Base-by-base conservation (phyloP, 2,329 filamentous ascomycete species). In the Alternaria gaisen region DNA sequence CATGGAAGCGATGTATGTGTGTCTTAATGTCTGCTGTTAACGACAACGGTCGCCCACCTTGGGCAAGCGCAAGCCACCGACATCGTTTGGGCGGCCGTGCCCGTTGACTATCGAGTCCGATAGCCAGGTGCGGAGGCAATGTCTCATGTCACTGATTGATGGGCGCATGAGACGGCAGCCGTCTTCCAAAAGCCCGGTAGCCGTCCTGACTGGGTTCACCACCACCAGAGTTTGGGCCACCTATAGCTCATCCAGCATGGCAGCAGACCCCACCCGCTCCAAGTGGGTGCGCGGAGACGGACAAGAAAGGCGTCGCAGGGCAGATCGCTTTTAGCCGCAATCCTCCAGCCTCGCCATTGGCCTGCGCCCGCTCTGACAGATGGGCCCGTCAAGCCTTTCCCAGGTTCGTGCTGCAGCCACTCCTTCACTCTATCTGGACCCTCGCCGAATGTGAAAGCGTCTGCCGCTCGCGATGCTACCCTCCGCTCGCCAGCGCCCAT, bases 121-220 rank as follows among this genome's bases (percentile, higher is more conserved):
- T 58, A 67, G 62, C 69, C 67, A 64, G 65, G 69, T 63, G 66
- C 62, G 56, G 57, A 67, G 60, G 61, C 36, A 57, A 30, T 56
- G 63, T 68, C 66, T 72, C 68, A 69, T 66, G 68, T 62, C 67
- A 63, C 59, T 64, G 70, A 62, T 56, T 42, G 62, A 55, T 60
- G 64, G 67, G 58, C 67, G 67, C 70, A 71, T 71, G 68, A 64
- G 60, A 66, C 68, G 65, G 54, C 53, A 62, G 64, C 64, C 65
- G 65, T 60, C 62, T 64, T 62, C 70, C 70, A 70, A 57, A 69
- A 68, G 58, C 70, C 70, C 66, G 70, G 70, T 59, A 60, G 58
- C 63, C 46, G 55, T 66, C 52, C 36, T 67, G 68, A 68, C 56
- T 68, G 65, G 54, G 36, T 54, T 56, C 38, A 41, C 36, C 43